Conservation (phyloP, 148 eudicot genomes). For the Rhododendron williamsianum region DNA sequence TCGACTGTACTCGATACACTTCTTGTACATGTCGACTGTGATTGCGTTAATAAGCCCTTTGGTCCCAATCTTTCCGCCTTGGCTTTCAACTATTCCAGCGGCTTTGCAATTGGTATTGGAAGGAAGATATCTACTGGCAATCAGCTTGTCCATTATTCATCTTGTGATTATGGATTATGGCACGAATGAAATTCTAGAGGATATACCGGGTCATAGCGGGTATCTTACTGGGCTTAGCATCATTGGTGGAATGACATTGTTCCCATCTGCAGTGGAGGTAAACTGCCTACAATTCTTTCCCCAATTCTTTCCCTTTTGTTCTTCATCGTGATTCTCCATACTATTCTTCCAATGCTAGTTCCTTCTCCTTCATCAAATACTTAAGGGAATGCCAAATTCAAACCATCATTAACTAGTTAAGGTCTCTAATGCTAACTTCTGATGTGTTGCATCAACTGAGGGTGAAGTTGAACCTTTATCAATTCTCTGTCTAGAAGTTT, state of each 20-base stretch:
- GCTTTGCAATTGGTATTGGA: slow-evolving; percentile 71
- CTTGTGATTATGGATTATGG: slow-evolving; percentile 74
- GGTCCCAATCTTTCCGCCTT: slow-evolving; percentile 72
- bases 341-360: neutral
- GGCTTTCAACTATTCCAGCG: slow-evolving; percentile 74
- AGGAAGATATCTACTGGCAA: slow-evolving; percentile 59
- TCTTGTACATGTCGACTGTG: slow-evolving; percentile 80
- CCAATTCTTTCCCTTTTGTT: neutral
- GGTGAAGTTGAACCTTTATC: neutral
- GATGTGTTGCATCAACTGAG: neutral
- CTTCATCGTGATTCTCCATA: neutral
- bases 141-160: slow-evolving; percentile 56
- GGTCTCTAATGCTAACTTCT: neutral
- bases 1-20: slow-evolving; percentile 75
- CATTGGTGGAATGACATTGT: slow-evolving; percentile 92
- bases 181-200: slow-evolving; percentile 63
- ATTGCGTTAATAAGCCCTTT: slow-evolving; percentile 74
- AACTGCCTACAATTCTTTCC: neutral
- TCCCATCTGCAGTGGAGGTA: slow-evolving; percentile 66
- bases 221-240: slow-evolving; percentile 94
- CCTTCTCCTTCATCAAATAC: neutral
- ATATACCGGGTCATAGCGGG: slow-evolving; percentile 71
- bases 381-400: neutral
- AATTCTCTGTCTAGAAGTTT: neutral
- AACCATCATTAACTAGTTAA: neutral